phyloP scores from a whole-genome alignment of 164 flowering plant genomes.

The Chimonanthus salicifolius region DNA sequence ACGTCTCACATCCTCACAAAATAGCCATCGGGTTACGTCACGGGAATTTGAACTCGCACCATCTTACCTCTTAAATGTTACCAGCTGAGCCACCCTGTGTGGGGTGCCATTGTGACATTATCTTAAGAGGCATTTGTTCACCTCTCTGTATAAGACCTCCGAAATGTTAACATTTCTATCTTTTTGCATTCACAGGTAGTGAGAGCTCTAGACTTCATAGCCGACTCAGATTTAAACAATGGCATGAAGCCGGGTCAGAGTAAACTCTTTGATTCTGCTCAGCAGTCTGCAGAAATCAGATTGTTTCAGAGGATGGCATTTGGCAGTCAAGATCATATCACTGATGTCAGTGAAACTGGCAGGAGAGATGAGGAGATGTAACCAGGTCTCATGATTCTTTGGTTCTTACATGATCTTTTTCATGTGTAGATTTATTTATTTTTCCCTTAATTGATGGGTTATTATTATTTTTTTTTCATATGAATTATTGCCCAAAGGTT shows the following conservation, averaged over 20 bases:
- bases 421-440: not conserved
- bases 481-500: not conserved
- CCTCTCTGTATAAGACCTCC: too few species aligned
- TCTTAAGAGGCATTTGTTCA: too few species aligned
- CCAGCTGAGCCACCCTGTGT: too few species aligned
- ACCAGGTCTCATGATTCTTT: not conserved
- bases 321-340: conserved; percentile 59
- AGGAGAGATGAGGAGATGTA: conserved; percentile 10
- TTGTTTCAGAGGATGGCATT: conserved; percentile 82
- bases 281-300: conserved; percentile 74
- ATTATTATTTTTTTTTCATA: not conserved
- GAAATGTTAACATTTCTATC: not conserved
- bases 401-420: not conserved
- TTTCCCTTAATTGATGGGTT: not conserved
- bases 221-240: conserved; percentile 51
- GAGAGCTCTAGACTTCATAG: conserved; percentile 54
- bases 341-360: conserved; percentile 47
- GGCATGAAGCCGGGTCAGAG: conserved; percentile 86
- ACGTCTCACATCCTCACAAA: too few species aligned
- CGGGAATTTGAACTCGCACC: too few species aligned
- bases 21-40: too few species aligned
- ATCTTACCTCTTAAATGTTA: too few species aligned
- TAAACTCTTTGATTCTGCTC: conserved; percentile 47
- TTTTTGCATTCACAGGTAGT: conserved; percentile 46
- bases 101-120: too few species aligned